These are phyloP conservation scores for Lactarius trivialis DNA, from an alignment of 768 basidiomycete genomes.

Conservation along the genomic window DNA sequence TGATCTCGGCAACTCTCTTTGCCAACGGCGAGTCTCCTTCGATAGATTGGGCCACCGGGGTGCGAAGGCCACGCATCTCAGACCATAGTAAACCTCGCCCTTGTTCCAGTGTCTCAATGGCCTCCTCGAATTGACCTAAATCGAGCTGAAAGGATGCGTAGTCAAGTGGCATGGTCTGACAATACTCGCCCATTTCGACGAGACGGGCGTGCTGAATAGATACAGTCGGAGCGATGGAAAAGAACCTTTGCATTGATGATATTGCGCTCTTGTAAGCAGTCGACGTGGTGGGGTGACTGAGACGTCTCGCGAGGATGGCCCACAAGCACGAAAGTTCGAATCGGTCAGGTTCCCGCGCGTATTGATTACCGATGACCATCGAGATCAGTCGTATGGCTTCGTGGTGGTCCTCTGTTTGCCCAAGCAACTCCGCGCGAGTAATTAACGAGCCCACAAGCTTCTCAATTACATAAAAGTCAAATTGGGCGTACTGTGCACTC, in stretches of 20 bases:
- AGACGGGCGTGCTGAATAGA: background rate
- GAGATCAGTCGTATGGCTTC: background rate
- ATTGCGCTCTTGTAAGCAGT: background rate
- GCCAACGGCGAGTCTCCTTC: background rate
- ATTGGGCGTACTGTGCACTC: too few relatives aligned
- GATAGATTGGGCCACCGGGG: fast-evolving
- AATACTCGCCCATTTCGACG: background rate
- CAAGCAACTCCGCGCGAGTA: too few relatives aligned
- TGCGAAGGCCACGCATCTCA: background rate
- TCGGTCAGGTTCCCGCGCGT: background rate
- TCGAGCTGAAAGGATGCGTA: background rate
- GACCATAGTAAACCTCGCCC: background rate
- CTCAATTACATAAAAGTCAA: background rate
- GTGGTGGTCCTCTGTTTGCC: background rate
- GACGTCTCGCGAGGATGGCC: background rate
- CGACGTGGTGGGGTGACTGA: background rate
- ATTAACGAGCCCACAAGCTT: too few relatives aligned
- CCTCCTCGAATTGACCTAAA: background rate
- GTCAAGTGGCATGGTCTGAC: background rate
- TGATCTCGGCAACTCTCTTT: background rate
- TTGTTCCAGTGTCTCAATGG: background rate
- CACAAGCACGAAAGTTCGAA: background rate
- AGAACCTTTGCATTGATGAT: background rate
- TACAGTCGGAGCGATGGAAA: background rate
- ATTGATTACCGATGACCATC: background rate